Evolutionary conservation across 2,329 filamentous ascomycete genomes (phyloP).

Genomic region (Sporothrix sp.): DNA sequence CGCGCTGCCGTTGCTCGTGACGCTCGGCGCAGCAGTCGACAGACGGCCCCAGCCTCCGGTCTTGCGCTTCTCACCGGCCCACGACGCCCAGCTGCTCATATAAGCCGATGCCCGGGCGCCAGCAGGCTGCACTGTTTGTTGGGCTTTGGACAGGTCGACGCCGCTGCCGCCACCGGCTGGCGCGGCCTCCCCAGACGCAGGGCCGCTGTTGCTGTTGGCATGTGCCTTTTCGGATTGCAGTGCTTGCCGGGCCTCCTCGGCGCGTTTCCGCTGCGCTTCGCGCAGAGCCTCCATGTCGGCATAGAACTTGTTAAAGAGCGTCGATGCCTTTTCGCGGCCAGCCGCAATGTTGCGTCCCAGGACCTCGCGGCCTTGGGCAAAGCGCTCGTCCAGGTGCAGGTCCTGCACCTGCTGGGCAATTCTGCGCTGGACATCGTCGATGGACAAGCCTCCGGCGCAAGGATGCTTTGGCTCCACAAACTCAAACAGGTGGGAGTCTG

Average conservation of each 20-base stretch:
- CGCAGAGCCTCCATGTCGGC: conserved; percentile 77
- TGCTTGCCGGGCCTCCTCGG: conserved; percentile 41
- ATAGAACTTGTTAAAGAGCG: conserved; percentile 80
- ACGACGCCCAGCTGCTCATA: conserved; percentile 58
- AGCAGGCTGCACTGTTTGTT: conserved; percentile 38
- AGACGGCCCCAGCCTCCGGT: conserved; percentile 33
- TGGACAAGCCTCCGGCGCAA: conserved; percentile 81
- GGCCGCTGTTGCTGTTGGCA: background rate
- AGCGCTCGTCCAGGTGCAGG: conserved; percentile 82
- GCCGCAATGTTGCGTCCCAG: conserved; percentile 83
- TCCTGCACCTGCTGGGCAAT: conserved; percentile 89
- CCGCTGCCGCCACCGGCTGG: background rate
- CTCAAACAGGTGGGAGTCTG: conserved; percentile 83
- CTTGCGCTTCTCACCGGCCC: conserved; percentile 69
- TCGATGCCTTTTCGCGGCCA: conserved; percentile 78
- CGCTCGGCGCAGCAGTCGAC: background rate
- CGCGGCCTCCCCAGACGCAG: too few relatives aligned
- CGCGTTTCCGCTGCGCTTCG: conserved; percentile 58
- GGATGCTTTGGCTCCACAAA: conserved; percentile 90
- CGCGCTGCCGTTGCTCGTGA: background rate
- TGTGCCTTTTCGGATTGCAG: conserved; percentile 7
- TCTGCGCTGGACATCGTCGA: conserved; percentile 87
- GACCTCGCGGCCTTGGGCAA: conserved; percentile 73
- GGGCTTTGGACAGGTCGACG: conserved; percentile 33
- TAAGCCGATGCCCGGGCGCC: conserved; percentile 52